Evolutionary conservation across 208 protist species (phyloP), one percentile per base, ranked within the genome.

Genomic region (Trypanosoma cruzi): DNA sequence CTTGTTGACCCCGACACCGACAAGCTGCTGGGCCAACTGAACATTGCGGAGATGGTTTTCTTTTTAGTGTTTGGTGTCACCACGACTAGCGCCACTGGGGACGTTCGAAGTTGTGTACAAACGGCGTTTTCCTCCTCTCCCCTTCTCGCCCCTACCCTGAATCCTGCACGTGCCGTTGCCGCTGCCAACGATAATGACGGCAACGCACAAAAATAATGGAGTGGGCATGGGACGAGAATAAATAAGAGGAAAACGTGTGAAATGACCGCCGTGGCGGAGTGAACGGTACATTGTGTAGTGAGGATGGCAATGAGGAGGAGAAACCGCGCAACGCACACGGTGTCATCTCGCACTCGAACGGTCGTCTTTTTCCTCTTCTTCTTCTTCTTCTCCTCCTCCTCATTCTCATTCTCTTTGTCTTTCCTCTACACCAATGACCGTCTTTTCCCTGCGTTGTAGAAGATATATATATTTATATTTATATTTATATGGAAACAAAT

Each of bases 1-100:
- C 70, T 96, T 53, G 90, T 96, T 8, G 86, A 96, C 69, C 79
- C 84, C 0, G 78, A 82, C 61, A 93, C 84, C 2, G 82, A 78
- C 32, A 83, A 83, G 53, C 70, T 96, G 37, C 40, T 84, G 52
- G 90, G 90, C 0, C 90, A 96, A 76, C 57, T 96, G 44, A 92
- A 89, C 53, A 71, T 94, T 0, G 64, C 80, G 0, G 90, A 96
- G 62, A 75, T 96, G 58, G 81, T 94, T 2, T 85, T 82, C 42
- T 89, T 93, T 36, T 58, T 96, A 11, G 90, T 86, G 13, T 92
- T 93, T 72, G 89, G 59, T 18, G 42, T 62, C 22, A 82, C 50
- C 29, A 72, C n/a, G 48, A 66, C 40, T 16, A 44, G 18, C 40
- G 8, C 40, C 40, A 44, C 40, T 7, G 40, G 13, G 40, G 40